Evolutionary conservation across 75 land plant genomes (phyloP), one percentile per base, ranked within the genome.

Genomic region (Azolla pinnata): DNA sequence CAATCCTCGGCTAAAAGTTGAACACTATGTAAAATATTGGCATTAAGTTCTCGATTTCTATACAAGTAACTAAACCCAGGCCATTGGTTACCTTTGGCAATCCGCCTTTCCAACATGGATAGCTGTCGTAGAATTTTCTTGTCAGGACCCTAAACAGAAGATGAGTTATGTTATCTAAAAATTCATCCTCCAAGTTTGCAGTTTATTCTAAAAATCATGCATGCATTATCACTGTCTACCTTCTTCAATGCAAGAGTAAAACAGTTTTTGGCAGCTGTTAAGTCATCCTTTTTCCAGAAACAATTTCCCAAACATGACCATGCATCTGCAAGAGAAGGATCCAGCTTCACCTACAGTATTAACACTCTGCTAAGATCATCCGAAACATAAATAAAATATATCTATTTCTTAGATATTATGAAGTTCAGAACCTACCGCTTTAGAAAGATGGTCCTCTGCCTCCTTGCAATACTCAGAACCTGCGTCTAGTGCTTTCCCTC

Each of bases 1-100:
- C n/a, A n/a, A n/a, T n/a, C n/a, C n/a, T n/a, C n/a, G n/a, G n/a
- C n/a, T n/a, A n/a, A n/a, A n/a, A n/a, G n/a, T n/a, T n/a, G n/a
- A n/a, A n/a, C n/a, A n/a, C n/a, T n/a, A n/a, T n/a, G n/a, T n/a
- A n/a, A n/a, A n/a, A n/a, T n/a, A n/a, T n/a, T n/a, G n/a, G n/a
- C n/a, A n/a, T n/a, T n/a, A n/a, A n/a, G n/a, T n/a, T n/a, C n/a
- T n/a, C n/a, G n/a, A n/a, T n/a, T n/a, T n/a, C n/a, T n/a, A n/a
- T n/a, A n/a, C n/a, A n/a, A n/a, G n/a, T n/a, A n/a, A n/a, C n/a
- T n/a, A n/a, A n/a, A n/a, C n/a, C n/a, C n/a, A n/a, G n/a, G n/a
- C n/a, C n/a, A n/a, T n/a, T n/a, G n/a, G n/a, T n/a, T 69, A 67
- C 97, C 97, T 88, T 84, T 92, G 54, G 88, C 88, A 78, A 92